Conservation (phyloP, 139 green algal genomes). For the Pseudopediastrum boryanum region DNA sequence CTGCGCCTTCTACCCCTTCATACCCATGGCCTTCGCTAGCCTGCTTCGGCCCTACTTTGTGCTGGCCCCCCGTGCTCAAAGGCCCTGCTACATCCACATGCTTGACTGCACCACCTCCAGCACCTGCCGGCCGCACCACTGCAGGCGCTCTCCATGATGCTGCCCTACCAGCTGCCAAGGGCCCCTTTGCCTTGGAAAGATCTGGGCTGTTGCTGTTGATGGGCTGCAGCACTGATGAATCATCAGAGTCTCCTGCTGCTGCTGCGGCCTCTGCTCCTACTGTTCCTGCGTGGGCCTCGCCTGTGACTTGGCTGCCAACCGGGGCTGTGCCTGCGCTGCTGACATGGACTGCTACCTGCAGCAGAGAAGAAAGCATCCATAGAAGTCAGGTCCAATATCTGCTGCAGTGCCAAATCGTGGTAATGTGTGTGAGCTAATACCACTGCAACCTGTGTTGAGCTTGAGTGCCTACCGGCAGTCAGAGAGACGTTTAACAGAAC, state of each 20-base stretch:
- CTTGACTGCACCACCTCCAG: not conserved
- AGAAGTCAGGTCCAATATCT: no score
- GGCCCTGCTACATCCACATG: not conserved
- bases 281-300: no score
- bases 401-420: no score
- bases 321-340: no score
- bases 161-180: constrained; percentile 24
- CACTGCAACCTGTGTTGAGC: no score
- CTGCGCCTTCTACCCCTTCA: not conserved
- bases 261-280: not conserved
- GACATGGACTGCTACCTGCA: no score
- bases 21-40: not conserved
- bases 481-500: no score
- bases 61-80: not conserved
- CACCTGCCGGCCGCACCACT: not conserved
- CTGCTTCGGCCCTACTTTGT: not conserved
- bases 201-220: not conserved
- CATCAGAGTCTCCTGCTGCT: not conserved
- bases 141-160: constrained; percentile 1
- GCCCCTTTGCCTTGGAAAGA: constrained; percentile 15
- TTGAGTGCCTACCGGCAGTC: no score
- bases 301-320: no score
- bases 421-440: no score
- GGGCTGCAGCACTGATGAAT: not conserved
- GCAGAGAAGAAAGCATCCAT: no score